A percentile compares a stretch with the other conserved stretches of the same genome.
These are phyloP conservation scores for Neopestalotiopsis clavispora DNA, from an alignment of 2,329 filamentous ascomycete species.

Conservation along the genomic window DNA sequence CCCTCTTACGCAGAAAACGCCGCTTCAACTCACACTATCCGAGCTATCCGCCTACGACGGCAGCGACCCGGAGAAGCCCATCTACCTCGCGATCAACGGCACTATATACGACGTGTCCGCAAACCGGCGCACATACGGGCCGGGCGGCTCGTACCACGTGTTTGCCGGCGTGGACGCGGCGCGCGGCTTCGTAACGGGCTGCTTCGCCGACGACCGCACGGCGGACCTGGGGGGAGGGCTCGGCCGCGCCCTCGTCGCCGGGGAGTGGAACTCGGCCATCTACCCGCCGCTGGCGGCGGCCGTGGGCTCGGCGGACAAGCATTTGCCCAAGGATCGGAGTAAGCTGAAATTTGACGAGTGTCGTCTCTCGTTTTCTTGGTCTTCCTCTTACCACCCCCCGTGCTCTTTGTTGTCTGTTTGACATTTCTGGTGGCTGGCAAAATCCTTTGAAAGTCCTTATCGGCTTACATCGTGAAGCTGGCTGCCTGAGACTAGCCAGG, in stretches of 20 bases:
- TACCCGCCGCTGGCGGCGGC: constrained; percentile 49
- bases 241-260: constrained; percentile 53
- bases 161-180: constrained; percentile 88
- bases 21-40: constrained; percentile 68
- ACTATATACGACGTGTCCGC: constrained; percentile 84
- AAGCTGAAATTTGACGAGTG: not conserved
- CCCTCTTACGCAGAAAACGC: constrained; percentile 41
- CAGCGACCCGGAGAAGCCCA: constrained; percentile 72
- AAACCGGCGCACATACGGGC: constrained; percentile 74
- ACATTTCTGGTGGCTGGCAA: too few species aligned
- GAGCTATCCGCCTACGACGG: constrained; percentile 82
- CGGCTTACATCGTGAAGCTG: too few species aligned
- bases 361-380: not conserved
- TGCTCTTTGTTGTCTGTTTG: not conserved
- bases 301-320: constrained; percentile 49
- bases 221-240: constrained; percentile 48
- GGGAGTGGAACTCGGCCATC: constrained; percentile 61
- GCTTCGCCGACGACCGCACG: constrained; percentile 84
- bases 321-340: constrained; percentile 59
- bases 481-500: too few species aligned
- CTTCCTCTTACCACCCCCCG: not conserved
- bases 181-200: constrained; percentile 89
- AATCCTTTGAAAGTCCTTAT: too few species aligned
- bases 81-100: constrained; percentile 90
- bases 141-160: constrained; percentile 84